A percentile compares a stretch with the other conserved stretches of the same genome.
Evolutionary conservation across 1,139 yeast species (phyloP).

Genomic region (Yamadazyma buinensis): DNA sequence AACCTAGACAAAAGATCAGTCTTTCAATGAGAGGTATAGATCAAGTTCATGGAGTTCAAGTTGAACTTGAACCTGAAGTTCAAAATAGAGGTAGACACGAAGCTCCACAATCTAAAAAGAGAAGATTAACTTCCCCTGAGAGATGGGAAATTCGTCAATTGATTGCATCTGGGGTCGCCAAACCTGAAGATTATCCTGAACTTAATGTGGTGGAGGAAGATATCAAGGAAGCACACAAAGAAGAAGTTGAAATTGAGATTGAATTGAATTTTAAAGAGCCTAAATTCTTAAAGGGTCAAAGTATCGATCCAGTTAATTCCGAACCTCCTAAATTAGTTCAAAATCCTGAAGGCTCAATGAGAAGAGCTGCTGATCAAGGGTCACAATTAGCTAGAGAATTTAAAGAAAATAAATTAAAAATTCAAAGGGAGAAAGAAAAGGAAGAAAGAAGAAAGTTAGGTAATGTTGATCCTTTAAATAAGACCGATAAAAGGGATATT

Average conservation of each 20-base stretch:
- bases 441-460: conserved; percentile 24
- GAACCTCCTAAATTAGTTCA: conserved; percentile 57
- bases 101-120: conserved; percentile 15
- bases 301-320: conserved; percentile 25
- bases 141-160: conserved; percentile 86
- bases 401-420: conserved; percentile 54
- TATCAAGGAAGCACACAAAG: conserved; percentile 8
- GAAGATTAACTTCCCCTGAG: conserved; percentile 77
- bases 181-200: conserved; percentile 71
- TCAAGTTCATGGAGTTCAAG: conserved; percentile 53
- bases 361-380: conserved; percentile 74
- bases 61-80: conserved; percentile 16
- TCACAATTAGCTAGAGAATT: conserved; percentile 65
- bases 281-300: conserved; percentile 61
- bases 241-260: conserved; percentile 62
- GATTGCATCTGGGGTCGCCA: conserved; percentile 73
- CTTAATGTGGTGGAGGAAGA: conserved; percentile 37
- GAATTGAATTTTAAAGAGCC: conserved; percentile 73
- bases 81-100: conserved; percentile 20
- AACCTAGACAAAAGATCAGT: conserved; percentile 37
- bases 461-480: conserved; percentile 41
- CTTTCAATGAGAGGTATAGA: conserved; percentile 75
- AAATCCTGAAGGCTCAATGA: conserved; percentile 77
- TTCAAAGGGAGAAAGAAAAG: conserved; percentile 44
- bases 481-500: conserved; percentile 3